These are phyloP conservation scores for Aspergillus tanneri DNA, from an alignment of 2,329 filamentous ascomycete genomes.

Conservation along the genomic window DNA sequence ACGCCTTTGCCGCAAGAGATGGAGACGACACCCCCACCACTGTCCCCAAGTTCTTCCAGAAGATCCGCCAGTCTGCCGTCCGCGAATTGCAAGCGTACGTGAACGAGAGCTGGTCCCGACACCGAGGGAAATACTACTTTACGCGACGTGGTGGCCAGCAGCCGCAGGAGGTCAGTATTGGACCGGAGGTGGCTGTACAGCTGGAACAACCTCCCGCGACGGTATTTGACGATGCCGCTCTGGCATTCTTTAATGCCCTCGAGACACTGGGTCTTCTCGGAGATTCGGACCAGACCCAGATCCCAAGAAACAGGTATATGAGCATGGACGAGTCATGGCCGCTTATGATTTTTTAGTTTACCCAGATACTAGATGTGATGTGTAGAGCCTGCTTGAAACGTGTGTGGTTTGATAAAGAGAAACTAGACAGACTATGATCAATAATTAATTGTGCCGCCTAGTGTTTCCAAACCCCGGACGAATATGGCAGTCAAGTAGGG, in stretches of 20 bases:
- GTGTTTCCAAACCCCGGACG: too few relatives aligned
- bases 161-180: constrained; percentile 46
- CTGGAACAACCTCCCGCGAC: constrained; percentile 22
- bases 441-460: too few relatives aligned
- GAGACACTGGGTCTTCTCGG: constrained; percentile 16
- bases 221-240: constrained; percentile 25
- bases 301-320: too few relatives aligned
- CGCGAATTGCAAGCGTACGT: constrained; percentile 48
- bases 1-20: constrained; percentile 1
- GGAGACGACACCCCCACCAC: constrained; percentile 1
- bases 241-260: constrained; percentile 12
- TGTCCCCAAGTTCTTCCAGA: constrained; percentile 18
- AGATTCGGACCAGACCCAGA: too few relatives aligned
- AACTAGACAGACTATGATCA: too few relatives aligned
- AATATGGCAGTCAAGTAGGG: too few relatives aligned
- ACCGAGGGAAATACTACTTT: constrained; percentile 49
- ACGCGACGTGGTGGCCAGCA: constrained; percentile 43
- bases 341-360: too few relatives aligned
- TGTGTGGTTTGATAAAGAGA: too few relatives aligned
- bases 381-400: too few relatives aligned
- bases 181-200: constrained; percentile 24
- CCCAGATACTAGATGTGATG: too few relatives aligned
- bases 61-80: constrained; percentile 34
- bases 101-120: constrained; percentile 47
- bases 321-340: too few relatives aligned